phyloP scores from a whole-genome alignment of 164 flowering plant genomes.

The Houttuynia cordata region DNA sequence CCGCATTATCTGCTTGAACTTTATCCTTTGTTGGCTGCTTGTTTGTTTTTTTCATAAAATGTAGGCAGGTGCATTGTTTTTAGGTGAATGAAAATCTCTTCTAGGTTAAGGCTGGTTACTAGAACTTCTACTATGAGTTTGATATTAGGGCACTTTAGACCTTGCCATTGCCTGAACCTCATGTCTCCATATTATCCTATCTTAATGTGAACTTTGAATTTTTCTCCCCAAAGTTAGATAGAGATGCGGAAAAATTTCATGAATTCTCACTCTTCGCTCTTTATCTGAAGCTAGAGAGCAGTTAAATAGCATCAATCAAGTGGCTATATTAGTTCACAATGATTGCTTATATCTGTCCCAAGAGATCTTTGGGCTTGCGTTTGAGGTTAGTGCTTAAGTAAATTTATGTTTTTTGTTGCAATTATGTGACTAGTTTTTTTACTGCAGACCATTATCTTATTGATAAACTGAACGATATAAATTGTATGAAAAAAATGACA shows the following conservation, averaged over 20 bases:
- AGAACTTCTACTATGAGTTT: no score
- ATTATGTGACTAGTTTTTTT: background rate
- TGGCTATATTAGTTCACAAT: conserved; percentile 77
- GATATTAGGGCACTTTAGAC: background rate
- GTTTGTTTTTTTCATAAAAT: background rate
- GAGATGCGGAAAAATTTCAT: background rate
- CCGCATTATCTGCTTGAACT: background rate
- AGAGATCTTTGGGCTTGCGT: conserved; percentile 89
- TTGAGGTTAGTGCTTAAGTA: conserved; percentile 44
- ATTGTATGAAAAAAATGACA: no score
- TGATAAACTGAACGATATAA: no score
- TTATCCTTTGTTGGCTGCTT: background rate
- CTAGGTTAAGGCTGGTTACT: no score
- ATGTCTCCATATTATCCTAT: background rate
- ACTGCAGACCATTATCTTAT: background rate
- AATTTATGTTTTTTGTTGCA: background rate
- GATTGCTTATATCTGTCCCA: conserved; percentile 77
- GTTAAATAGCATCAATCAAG: conserved; percentile 72
- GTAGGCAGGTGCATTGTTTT: background rate
- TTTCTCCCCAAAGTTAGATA: background rate
- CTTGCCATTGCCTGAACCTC: background rate
- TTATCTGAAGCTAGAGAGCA: conserved; percentile 70
- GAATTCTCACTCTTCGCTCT: conserved; percentile 12
- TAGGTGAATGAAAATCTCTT: background rate
- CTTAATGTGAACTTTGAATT: background rate